Evolutionary conservation across 768 basidiomycete genomes (phyloP).

Genomic region (Mycena maculata): DNA sequence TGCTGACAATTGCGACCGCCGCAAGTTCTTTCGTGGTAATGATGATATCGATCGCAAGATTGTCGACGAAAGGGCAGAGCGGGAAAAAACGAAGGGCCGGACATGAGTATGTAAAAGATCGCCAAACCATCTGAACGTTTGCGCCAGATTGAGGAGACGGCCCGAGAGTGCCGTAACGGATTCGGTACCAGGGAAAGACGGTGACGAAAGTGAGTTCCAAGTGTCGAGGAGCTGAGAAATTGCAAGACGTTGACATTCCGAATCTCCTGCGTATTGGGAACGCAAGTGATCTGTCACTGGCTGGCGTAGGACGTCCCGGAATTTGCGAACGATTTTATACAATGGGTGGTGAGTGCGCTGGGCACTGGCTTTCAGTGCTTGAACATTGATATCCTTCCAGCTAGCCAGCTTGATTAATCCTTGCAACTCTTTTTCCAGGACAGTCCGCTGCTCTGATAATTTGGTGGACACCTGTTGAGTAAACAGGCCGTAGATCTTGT

Average conservation of each 20-base stretch:
- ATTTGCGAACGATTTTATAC: conserved; percentile 91
- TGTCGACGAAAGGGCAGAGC: conserved; percentile 60
- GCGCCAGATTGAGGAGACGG: conserved; percentile 61
- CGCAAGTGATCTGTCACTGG: conserved; percentile 62
- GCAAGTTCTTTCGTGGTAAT: conserved; percentile 69
- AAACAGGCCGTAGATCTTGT: conserved; percentile 79
- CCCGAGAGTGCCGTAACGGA: conserved; percentile 31
- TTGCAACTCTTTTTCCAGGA: conserved; percentile 83
- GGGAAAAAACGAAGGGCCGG: conserved; percentile 52
- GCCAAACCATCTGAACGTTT: conserved; percentile 64
- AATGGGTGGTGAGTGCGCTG: conserved; percentile 90
- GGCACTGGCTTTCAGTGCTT: conserved; percentile 92
- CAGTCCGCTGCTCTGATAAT: conserved; percentile 66
- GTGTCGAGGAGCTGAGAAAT: conserved; percentile 15
- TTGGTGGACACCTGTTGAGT: conserved; percentile 55
- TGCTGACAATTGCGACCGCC: conserved; percentile 53
- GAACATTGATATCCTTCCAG: conserved; percentile 97
- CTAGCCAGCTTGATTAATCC: conserved; percentile 94
- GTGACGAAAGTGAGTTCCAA: conserved; percentile 8
- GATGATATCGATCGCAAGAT: conserved; percentile 73
- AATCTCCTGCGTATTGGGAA: conserved; percentile 48
- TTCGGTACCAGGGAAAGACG: conserved; percentile 34
- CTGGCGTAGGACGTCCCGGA: conserved; percentile 88
- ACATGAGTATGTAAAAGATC: conserved; percentile 57
- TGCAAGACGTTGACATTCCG: conserved; percentile 45